A percentile compares a stretch with the other conserved stretches of the same genome.
Conservation (phyloP, 176 grass and related monocot genomes). For the Eleusine coracana region DNA sequence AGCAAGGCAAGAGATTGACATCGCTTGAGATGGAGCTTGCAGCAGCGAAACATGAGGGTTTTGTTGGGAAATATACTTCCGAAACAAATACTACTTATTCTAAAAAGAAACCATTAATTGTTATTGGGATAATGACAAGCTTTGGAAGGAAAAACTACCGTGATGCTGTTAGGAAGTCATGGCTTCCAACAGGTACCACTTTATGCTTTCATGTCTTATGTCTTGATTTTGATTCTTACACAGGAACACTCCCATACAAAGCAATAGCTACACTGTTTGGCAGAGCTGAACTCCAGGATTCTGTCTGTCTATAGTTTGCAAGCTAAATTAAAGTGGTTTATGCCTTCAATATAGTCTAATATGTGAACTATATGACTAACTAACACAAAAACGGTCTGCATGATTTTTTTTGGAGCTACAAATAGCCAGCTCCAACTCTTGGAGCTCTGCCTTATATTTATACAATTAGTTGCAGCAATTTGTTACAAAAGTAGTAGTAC, state of each 20-base stretch:
- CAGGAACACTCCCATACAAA: background rate
- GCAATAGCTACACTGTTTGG: background rate
- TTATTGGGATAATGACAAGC: slow-evolving; percentile 89
- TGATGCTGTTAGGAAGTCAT: slow-evolving; percentile 91
- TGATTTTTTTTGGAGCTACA: background rate
- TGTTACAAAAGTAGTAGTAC: slow-evolving; percentile 13
- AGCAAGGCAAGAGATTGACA: slow-evolving; percentile 85
- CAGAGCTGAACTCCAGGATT: background rate
- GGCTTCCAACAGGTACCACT: slow-evolving; percentile 83
- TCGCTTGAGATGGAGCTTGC: slow-evolving; percentile 92
- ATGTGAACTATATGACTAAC: background rate
- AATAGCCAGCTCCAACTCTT: background rate
- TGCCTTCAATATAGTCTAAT: background rate
- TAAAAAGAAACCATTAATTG: slow-evolving; percentile 67
- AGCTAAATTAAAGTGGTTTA: background rate
- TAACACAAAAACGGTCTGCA: background rate
- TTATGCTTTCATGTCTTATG: slow-evolving; percentile 2
- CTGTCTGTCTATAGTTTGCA: background rate
- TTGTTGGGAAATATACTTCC: slow-evolving; percentile 74
- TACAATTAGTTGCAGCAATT: slow-evolving; percentile 11
- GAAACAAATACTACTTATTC: slow-evolving; percentile 69
- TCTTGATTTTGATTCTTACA: slow-evolving; percentile 1
- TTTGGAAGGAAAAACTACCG: slow-evolving; percentile 90
- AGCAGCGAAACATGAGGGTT: slow-evolving; percentile 75
- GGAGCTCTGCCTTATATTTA: background rate